Percentiles rank a stretch among this genome's conserved stretches.
phyloP scores from a whole-genome alignment of 352 stramenopile genomes.

The Globisporangium viniferum region DNA sequence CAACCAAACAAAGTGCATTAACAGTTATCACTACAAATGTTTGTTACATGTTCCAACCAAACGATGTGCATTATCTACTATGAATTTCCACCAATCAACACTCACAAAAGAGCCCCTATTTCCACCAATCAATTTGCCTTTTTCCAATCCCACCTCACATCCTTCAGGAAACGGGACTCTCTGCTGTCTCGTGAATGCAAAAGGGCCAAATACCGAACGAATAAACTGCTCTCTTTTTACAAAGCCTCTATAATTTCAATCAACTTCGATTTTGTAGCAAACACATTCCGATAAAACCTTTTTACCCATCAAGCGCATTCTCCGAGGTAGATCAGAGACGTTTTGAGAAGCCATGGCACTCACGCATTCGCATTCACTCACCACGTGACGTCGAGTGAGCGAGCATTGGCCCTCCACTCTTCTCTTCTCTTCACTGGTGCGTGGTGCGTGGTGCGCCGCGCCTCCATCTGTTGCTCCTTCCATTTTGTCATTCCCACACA shows the following conservation, averaged over 20 bases:
- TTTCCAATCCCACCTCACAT: background rate
- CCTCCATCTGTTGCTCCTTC: background rate
- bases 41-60: too few relatives aligned
- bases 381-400: background rate
- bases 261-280: background rate
- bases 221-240: background rate
- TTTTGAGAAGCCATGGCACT: constrained; percentile 5
- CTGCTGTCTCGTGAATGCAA: background rate
- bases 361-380: constrained; percentile 10
- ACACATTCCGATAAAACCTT: background rate
- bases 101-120: background rate
- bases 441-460: background rate
- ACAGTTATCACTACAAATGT: too few relatives aligned
- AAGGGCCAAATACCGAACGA: background rate
- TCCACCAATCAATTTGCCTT: background rate
- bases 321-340: background rate
- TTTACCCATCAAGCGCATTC: background rate
- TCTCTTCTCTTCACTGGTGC: constrained; percentile 7
- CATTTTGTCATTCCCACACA: background rate
- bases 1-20: background rate
- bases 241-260: background rate
- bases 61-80: too few relatives aligned
- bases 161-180: background rate
- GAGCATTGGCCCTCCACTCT: background rate
- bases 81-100: background rate